Percentiles rank a stretch among this genome's conserved stretches.
Conservation (phyloP, 495 filamentous ascomycete species). For the Staphylotrichum longicolle region DNA sequence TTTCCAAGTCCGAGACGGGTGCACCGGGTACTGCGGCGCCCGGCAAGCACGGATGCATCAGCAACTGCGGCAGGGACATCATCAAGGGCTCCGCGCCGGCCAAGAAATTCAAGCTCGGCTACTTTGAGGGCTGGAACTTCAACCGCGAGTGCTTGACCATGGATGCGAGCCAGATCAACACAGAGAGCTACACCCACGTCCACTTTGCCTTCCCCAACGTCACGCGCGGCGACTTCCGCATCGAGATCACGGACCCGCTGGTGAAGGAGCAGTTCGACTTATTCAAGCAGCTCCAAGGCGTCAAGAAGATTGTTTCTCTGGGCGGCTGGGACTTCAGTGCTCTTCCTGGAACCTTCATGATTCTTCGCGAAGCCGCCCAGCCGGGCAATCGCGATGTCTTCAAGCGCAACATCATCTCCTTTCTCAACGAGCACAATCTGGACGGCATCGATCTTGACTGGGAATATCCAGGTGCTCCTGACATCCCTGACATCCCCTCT, state of each 20-base stretch:
- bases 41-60: slow-evolving; percentile 47
- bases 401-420: slow-evolving; percentile 24
- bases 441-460: slow-evolving; percentile 38
- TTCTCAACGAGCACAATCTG: slow-evolving; percentile 30
- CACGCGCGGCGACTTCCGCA: neutral
- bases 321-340: slow-evolving; percentile 36
- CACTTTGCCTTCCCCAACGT: slow-evolving; percentile 28
- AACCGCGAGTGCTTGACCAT: slow-evolving; percentile 28
- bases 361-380: slow-evolving; percentile 28
- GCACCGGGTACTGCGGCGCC: slow-evolving; percentile 39
- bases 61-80: slow-evolving; percentile 45
- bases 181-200: slow-evolving; percentile 24
- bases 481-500: neutral
- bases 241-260: slow-evolving; percentile 13
- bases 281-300: slow-evolving; percentile 23
- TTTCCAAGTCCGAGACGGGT: slow-evolving; percentile 27
- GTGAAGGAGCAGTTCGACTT: slow-evolving; percentile 18
- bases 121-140: slow-evolving; percentile 34
- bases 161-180: slow-evolving; percentile 18
- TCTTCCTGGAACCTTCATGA: slow-evolving; percentile 23
- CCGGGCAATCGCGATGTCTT: slow-evolving; percentile 27
- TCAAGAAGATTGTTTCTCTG: slow-evolving; percentile 34
- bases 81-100: slow-evolving; percentile 17
- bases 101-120: slow-evolving; percentile 17
- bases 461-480: slow-evolving; percentile 36